Evolutionary conservation across 352 stramenopile genomes (phyloP).

Genomic region (Peronospora belbahrii): DNA sequence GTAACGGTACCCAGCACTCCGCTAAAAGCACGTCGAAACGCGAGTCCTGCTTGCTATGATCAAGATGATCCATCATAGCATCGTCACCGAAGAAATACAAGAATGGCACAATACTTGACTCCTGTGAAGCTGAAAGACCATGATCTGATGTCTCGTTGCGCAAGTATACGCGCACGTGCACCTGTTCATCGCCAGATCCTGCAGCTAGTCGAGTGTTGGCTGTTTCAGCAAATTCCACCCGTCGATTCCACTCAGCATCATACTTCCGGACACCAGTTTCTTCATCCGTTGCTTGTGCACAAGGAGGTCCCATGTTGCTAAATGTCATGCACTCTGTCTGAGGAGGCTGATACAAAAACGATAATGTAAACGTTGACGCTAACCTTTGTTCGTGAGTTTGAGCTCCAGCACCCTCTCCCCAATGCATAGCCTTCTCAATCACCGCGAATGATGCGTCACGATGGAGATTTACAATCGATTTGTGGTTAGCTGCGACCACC

Average conservation of each 20-base stretch:
- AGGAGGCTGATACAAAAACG: constrained; percentile 57
- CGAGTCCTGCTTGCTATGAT: constrained; percentile 81
- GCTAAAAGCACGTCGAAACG: constrained; percentile 69
- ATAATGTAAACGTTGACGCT: constrained; percentile 44
- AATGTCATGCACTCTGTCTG: constrained; percentile 24
- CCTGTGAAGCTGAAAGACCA: constrained; percentile 61
- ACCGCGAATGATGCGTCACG: constrained; percentile 68
- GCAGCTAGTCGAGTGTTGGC: constrained; percentile 18
- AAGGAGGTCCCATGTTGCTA: constrained; percentile 19
- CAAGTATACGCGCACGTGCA: constrained; percentile 68
- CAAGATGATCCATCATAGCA: constrained; percentile 78
- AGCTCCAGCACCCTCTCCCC: constrained; percentile 14
- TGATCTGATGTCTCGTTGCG: constrained; percentile 71
- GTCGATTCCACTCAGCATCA: constrained; percentile 78
- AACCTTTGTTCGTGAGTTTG: constrained; percentile 11
- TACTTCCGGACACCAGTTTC: constrained; percentile 31
- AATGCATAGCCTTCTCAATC: constrained; percentile 56
- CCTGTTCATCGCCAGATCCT: constrained; percentile 25
- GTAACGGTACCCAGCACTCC: constrained; percentile 71
- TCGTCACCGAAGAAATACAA: constrained; percentile 86
- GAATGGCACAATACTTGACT: constrained; percentile 82
- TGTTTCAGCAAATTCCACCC: constrained; percentile 70
- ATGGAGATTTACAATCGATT: constrained; percentile 78
- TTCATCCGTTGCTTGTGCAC: constrained; percentile 20
- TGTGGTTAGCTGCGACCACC: constrained; percentile 64